These are phyloP conservation scores for Penicillium verhagenii DNA, from an alignment of 495 filamentous ascomycete species.

Conservation along the genomic window DNA sequence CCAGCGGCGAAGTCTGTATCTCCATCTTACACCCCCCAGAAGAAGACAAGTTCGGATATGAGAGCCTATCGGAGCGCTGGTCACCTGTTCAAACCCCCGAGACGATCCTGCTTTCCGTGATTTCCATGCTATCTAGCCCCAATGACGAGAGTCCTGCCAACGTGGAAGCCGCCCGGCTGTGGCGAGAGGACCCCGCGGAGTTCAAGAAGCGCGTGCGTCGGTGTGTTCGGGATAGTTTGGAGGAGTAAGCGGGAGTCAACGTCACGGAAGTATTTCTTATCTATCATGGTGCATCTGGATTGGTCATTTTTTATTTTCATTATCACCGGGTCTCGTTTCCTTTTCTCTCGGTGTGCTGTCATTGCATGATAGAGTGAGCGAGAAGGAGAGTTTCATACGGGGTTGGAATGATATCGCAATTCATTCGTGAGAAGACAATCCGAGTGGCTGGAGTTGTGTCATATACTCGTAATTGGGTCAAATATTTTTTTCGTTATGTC, in stretches of 20 bases:
- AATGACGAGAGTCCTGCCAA: constrained; percentile 97
- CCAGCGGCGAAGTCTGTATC: constrained; percentile 88
- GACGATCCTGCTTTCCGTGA: constrained; percentile 88
- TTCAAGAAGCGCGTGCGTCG: constrained; percentile 74
- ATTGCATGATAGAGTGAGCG: constrained; percentile 28
- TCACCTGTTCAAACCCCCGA: constrained; percentile 96
- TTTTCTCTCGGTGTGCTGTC: constrained; percentile 12
- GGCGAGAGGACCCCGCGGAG: constrained; percentile 80
- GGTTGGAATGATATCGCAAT: constrained; percentile 14
- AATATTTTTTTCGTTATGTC: too few relatives aligned
- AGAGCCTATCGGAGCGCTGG: constrained; percentile 93
- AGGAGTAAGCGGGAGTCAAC: constrained; percentile 54
- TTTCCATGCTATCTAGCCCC: constrained; percentile 88
- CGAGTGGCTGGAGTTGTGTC: not conserved
- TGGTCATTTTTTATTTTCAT: constrained; percentile 13
- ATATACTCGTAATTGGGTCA: too few relatives aligned
- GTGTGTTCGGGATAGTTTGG: constrained; percentile 81
- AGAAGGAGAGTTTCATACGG: constrained; percentile 3
- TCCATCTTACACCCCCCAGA: constrained; percentile 95
- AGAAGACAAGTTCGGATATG: constrained; percentile 95
- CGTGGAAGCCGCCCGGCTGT: constrained; percentile 83
- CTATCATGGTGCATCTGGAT: constrained; percentile 20
- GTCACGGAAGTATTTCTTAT: not conserved
- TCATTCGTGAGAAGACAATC: not conserved
- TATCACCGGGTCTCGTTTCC: not conserved